A percentile compares a stretch with the other conserved stretches of the same genome.
phyloP scores from a whole-genome alignment of 2,329 filamentous ascomycete species.

The Diaporthe ilicicola region DNA sequence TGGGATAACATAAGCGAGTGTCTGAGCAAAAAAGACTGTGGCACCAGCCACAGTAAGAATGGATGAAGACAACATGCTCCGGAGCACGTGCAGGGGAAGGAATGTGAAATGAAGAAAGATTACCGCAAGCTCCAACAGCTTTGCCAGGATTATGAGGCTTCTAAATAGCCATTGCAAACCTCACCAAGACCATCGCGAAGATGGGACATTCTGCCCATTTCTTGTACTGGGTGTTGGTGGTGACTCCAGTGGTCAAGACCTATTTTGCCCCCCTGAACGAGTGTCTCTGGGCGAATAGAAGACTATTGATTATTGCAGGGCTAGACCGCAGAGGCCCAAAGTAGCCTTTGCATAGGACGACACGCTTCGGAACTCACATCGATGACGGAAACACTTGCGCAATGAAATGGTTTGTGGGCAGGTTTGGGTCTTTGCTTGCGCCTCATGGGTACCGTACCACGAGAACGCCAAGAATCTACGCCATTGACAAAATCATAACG shows the following conservation, averaged over 20 bases:
- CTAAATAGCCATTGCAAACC: background rate
- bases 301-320: background rate
- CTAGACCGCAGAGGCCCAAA: background rate
- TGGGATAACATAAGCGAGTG: conserved; percentile 14
- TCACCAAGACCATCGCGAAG: background rate
- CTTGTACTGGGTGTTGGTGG: background rate
- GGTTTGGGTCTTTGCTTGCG: background rate
- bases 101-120: background rate
- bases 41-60: background rate
- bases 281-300: background rate
- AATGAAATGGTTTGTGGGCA: background rate
- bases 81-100: background rate
- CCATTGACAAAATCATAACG: background rate
- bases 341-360: background rate
- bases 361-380: background rate
- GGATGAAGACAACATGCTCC: conserved; percentile 1
- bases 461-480: background rate
- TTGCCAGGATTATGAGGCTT: background rate
- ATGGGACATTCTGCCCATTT: background rate
- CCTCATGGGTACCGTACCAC: background rate
- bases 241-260: background rate
- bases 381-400: background rate
- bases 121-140: too few species aligned
- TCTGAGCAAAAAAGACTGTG: background rate
- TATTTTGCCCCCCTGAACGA: background rate